A percentile compares a stretch with the other conserved stretches of the same genome.
Evolutionary conservation across 768 basidiomycete genomes (phyloP).

Genomic region (Boletus bicolor): DNA sequence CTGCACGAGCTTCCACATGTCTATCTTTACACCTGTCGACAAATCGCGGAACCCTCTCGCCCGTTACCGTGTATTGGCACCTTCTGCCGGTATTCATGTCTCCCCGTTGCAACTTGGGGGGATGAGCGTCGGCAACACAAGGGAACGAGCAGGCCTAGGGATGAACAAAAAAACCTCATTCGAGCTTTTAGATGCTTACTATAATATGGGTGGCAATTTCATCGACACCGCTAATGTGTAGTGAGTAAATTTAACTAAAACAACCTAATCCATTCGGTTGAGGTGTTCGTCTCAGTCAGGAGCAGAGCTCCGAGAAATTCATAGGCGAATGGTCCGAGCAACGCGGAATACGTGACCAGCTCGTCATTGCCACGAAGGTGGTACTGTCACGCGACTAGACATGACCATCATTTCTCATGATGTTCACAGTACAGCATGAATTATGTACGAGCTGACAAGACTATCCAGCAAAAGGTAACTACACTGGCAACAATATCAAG

Average conservation of each 20-base stretch:
- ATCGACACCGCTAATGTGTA: too few relatives aligned
- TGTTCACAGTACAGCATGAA: slow-evolving; percentile 10
- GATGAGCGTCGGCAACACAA: too few relatives aligned
- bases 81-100: slow-evolving; percentile 40
- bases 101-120: slow-evolving; percentile 43
- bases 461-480: too few relatives aligned
- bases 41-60: slow-evolving; percentile 27
- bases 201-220: too few relatives aligned
- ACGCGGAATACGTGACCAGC: slow-evolving; percentile 41
- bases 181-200: too few relatives aligned
- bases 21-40: slow-evolving; percentile 1
- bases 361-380: slow-evolving; percentile 45
- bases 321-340: slow-evolving; percentile 49
- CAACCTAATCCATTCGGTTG: too few relatives aligned
- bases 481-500: too few relatives aligned
- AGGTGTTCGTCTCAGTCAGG: too few relatives aligned
- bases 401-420: too few relatives aligned
- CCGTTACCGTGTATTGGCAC: slow-evolving; percentile 36
- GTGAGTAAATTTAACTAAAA: too few relatives aligned
- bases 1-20: neutral
- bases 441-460: neutral
- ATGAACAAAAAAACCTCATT: too few relatives aligned
- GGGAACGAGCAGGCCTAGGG: too few relatives aligned
- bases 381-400: neutral
- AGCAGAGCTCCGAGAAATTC: slow-evolving; percentile 25